These are phyloP conservation scores for Sambucus nigra DNA, from an alignment of 129 eudicot species.

Conservation along the genomic window DNA sequence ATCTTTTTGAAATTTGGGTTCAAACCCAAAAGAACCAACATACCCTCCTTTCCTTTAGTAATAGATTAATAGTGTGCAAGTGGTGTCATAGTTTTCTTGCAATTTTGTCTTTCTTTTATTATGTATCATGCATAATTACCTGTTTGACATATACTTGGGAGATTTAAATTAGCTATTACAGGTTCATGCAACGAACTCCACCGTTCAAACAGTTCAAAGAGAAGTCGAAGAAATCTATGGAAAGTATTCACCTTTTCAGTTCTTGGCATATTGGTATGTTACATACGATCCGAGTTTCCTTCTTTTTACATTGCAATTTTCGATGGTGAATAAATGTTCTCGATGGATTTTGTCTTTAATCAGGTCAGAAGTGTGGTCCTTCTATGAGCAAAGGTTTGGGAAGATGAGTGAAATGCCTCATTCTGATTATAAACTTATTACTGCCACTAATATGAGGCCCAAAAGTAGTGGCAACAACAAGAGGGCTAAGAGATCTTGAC, in stretches of 20 bases:
- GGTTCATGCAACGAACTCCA: conserved; percentile 66
- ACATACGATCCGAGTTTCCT: neutral
- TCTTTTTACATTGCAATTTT: conserved; percentile 3
- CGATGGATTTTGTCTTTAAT: neutral
- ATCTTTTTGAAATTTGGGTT: too few species aligned
- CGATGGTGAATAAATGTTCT: conserved; percentile 4
- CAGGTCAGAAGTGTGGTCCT: conserved; percentile 89
- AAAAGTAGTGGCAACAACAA: conserved; percentile 14
- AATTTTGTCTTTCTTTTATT: neutral
- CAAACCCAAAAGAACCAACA: too few species aligned
- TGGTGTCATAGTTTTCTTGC: too few species aligned
- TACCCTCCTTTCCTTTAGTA: too few species aligned
- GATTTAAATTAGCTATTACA: conserved; percentile 14
- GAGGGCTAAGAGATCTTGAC: conserved; percentile 13
- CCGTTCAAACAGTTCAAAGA: conserved; percentile 29
- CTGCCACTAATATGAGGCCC: conserved; percentile 63
- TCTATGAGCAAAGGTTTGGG: conserved; percentile 80
- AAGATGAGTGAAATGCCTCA: conserved; percentile 60
- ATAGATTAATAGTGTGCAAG: too few species aligned
- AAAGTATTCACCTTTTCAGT: conserved; percentile 78
- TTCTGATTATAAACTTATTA: conserved; percentile 59
- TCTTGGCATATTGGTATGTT: conserved; percentile 75
- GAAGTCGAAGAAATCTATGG: conserved; percentile 60
- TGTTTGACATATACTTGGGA: neutral
- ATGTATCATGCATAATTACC: neutral